A percentile compares a stretch with the other conserved stretches of the same genome.
These are phyloP conservation scores for Adansonia digitata DNA, from an alignment of 345 rosid species.

Conservation along the genomic window DNA sequence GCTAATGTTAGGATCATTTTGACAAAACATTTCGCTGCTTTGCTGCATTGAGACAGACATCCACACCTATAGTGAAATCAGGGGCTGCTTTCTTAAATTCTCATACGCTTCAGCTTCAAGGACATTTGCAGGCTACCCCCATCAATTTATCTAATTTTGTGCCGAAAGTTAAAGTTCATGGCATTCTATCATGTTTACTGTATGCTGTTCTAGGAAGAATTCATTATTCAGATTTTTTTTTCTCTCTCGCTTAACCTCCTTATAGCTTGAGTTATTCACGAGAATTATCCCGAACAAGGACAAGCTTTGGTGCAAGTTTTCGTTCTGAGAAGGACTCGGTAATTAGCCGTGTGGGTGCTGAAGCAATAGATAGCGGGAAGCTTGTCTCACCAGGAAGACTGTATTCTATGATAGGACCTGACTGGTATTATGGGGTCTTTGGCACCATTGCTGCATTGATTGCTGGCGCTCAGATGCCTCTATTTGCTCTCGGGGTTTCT, in stretches of 20 bases:
- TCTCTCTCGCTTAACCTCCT: background rate
- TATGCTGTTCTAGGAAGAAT: constrained; percentile 3
- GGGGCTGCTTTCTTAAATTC: no score
- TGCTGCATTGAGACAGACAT: no score
- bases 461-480: constrained; percentile 94
- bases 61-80: no score
- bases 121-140: no score
- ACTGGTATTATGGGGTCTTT: constrained; percentile 72
- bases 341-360: constrained; percentile 34
- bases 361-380: constrained; percentile 36
- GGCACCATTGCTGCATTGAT: constrained; percentile 69
- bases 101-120: no score
- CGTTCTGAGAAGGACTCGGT: constrained; percentile 78
- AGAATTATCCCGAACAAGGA: constrained; percentile 59
- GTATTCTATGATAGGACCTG: constrained; percentile 79
- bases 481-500: constrained; percentile 91
- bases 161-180: background rate
- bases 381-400: constrained; percentile 51
- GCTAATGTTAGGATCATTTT: no score
- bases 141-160: no score
- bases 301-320: constrained; percentile 69
- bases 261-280: constrained; percentile 53
- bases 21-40: no score
- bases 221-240: background rate
- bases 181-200: background rate